phyloP scores from a whole-genome alignment of 1,284 basidiomycete genomes.

The Takashimella tepidaria region DNA sequence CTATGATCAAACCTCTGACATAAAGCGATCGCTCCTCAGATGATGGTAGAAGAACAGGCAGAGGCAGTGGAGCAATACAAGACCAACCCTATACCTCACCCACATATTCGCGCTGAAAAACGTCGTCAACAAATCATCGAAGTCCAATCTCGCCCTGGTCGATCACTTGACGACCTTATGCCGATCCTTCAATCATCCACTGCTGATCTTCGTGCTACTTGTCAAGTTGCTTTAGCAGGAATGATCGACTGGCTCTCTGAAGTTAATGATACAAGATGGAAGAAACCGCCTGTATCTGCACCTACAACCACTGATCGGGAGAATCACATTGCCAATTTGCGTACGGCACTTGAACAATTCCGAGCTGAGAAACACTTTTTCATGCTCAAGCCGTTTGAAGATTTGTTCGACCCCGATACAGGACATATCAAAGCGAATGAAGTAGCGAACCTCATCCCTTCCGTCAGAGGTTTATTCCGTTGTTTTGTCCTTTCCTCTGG shows the following conservation, averaged over 20 bases:
- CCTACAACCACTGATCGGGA: constrained; percentile 44
- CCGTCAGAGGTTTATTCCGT: constrained; percentile 46
- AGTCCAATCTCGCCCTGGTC: constrained; percentile 6
- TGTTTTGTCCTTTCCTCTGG: constrained; percentile 49
- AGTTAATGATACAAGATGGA: constrained; percentile 55
- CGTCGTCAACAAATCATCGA: not conserved
- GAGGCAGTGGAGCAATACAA: constrained; percentile 5
- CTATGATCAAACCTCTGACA: not conserved
- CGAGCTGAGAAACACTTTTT: constrained; percentile 48
- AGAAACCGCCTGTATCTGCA: constrained; percentile 24
- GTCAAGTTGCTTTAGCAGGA: constrained; percentile 44
- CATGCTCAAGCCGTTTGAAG: constrained; percentile 53
- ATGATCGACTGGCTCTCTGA: constrained; percentile 47
- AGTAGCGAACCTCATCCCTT: constrained; percentile 11
- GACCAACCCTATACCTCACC: constrained; percentile 13
- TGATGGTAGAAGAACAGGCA: constrained; percentile 32
- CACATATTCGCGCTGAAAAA: constrained; percentile 8
- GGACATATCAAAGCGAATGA: constrained; percentile 30
- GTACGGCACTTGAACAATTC: constrained; percentile 48
- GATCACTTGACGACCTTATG: constrained; percentile 47
- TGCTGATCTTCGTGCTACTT: constrained; percentile 48
- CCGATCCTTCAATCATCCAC: constrained; percentile 53
- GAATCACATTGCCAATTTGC: constrained; percentile 45
- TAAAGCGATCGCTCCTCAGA: constrained; percentile 14
- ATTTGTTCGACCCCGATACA: constrained; percentile 39